Evolutionary conservation across 140 eudicot species (phyloP), one percentile per base, ranked within the genome.

Genomic region (Bidens hawaiensis): DNA sequence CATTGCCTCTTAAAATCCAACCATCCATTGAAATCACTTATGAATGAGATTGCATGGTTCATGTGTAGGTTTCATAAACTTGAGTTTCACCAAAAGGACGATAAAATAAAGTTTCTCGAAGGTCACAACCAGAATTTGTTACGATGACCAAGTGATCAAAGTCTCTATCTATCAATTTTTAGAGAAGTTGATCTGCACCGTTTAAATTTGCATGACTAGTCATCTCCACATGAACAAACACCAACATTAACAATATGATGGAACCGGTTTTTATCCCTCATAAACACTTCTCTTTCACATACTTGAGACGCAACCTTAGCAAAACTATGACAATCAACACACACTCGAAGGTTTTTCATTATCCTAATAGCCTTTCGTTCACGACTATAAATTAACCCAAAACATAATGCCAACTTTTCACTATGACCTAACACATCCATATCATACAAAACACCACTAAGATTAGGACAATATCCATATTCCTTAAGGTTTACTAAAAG

Each of bases 271-370:
- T 82, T 85, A 72, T 89, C 95, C 75, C 88, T 85, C 49, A 89
- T 57, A 51, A 72, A 73, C 22, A 89, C 72, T 71, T 85, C 84
- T 73, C 97, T 82, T 60, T 65, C 49, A 76, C 77, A 89, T 24
- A 85, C 70, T 67, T 61, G 76, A 25, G 95, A 89, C 19, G 78
- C 83, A 60, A 80, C 79, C 76, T 89, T 83, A 1, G 86, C 88
- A 66, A 85, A 89, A 75, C 69, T 85, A 73, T 85, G 95, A 69
- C 97, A 89, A 71, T 85, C 91, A 56, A 85, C 86, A 74, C 97
- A 89, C 26, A 85, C 82, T 6, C 95, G 68, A 5, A 89, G 93
- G 63, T 85, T 89, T 69, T 85, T 89, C 73, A 83, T 85, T 5
- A 89, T 77, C 51, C 85, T 81, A 12, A 89, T 68, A 10, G 86